A percentile compares a stretch with the other conserved stretches of the same genome.
phyloP scores from a whole-genome alignment of 2,329 filamentous ascomycete genomes.

The Colletotrichum kahawae region DNA sequence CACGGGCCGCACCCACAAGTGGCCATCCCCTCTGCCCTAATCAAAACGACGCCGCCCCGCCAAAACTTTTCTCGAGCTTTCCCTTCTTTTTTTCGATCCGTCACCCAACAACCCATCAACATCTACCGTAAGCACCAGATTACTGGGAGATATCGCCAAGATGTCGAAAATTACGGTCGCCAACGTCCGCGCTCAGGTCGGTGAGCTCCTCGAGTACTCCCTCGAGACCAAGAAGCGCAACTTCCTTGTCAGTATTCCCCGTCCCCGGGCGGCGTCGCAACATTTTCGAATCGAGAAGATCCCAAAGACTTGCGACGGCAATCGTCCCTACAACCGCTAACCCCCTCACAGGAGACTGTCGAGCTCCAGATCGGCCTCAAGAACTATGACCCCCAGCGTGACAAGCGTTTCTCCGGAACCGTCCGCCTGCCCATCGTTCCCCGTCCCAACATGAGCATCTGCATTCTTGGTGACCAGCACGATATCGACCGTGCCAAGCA shows the following conservation, averaged over 20 bases:
- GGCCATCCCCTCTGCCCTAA: slow-evolving; percentile 4
- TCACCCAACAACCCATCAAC: slow-evolving; percentile 10
- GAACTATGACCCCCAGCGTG: slow-evolving; percentile 99
- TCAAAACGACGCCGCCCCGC: slow-evolving; percentile 18
- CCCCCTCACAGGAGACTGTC: slow-evolving; percentile 66
- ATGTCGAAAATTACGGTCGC: slow-evolving; percentile 75
- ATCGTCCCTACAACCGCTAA: slow-evolving; percentile 49
- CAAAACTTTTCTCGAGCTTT: not conserved
- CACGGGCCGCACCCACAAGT: slow-evolving; percentile 15
- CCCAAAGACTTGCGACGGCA: not conserved
- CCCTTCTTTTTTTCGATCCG: not conserved
- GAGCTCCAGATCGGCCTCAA: slow-evolving; percentile 92
- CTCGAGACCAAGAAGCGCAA: slow-evolving; percentile 96
- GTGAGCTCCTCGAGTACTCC: slow-evolving; percentile 94
- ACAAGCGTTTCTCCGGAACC: slow-evolving; percentile 99
- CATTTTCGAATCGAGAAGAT: slow-evolving; percentile 30
- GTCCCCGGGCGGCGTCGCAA: slow-evolving; percentile 51
- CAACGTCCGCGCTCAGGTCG: slow-evolving; percentile 95
- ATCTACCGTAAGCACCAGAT: slow-evolving; percentile 26
- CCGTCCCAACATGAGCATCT: slow-evolving; percentile 89
- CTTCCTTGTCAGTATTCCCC: slow-evolving; percentile 68
- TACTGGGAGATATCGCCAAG: slow-evolving; percentile 26
- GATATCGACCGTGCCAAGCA: slow-evolving; percentile 99
- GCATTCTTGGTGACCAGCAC: slow-evolving; percentile 80
- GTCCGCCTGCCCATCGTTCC: slow-evolving; percentile 93